phyloP scores from a whole-genome alignment of 495 filamentous ascomycete genomes.

The Aspergillus steynii region DNA sequence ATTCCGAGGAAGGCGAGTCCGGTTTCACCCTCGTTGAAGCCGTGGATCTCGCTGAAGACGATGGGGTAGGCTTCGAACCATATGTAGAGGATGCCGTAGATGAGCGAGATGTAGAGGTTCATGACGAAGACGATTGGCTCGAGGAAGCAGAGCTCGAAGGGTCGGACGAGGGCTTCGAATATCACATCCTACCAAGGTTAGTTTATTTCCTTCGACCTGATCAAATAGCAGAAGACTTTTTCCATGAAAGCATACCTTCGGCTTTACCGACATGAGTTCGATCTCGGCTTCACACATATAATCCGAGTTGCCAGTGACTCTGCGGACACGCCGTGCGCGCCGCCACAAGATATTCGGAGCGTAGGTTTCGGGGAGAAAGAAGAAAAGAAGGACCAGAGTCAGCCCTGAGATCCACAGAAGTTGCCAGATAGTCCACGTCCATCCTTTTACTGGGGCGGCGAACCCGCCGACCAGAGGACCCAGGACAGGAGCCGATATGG shows the following conservation, averaged over 20 bases:
- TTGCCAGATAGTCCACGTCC: conserved; percentile 52
- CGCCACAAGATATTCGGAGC: conserved; percentile 56
- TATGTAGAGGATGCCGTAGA: conserved; percentile 56
- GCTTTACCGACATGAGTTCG: conserved; percentile 30
- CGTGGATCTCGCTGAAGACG: conserved; percentile 49
- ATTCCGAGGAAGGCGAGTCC: conserved; percentile 55
- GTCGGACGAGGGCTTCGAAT: conserved; percentile 40
- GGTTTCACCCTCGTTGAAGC: conserved; percentile 45
- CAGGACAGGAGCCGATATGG: conserved; percentile 42
- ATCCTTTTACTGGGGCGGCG: conserved; percentile 37
- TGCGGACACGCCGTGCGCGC: conserved; percentile 51
- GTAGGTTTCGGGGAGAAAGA: conserved; percentile 58
- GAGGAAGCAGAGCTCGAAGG: conserved; percentile 43
- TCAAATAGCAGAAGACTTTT: neutral
- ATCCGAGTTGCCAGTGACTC: conserved; percentile 31
- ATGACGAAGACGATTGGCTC: conserved; percentile 54
- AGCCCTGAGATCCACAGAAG: conserved; percentile 48
- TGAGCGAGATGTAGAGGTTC: conserved; percentile 54
- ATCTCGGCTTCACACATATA: conserved; percentile 44
- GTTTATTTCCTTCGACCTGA: neutral
- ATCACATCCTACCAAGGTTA: conserved; percentile 24
- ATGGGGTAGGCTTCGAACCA: conserved; percentile 61
- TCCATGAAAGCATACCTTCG: conserved; percentile 14
- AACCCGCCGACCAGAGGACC: conserved; percentile 47
- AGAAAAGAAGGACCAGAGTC: conserved; percentile 48